phyloP scores from a whole-genome alignment of 768 basidiomycete species.

The Artomyces pyxidatus region DNA sequence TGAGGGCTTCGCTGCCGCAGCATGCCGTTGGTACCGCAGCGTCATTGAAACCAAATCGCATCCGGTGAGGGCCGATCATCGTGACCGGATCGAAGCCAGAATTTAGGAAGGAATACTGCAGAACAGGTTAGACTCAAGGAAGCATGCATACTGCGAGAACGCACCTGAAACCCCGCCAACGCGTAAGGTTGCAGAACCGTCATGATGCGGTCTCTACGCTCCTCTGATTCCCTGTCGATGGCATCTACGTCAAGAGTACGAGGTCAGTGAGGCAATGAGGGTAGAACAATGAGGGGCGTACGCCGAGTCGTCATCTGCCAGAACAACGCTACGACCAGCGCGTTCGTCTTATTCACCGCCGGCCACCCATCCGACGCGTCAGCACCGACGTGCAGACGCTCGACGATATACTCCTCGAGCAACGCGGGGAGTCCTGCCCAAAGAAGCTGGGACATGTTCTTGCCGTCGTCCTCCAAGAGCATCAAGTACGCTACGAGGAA shows the following conservation, averaged over 20 bases:
- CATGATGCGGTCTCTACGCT: constrained; percentile 6
- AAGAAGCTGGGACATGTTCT: constrained; percentile 7
- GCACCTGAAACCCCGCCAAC: constrained; percentile 13
- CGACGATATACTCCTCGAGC: constrained; percentile 4
- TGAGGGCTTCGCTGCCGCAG: constrained; percentile 1
- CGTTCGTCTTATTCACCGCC: constrained; percentile 5
- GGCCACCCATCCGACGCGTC: constrained; percentile 10
- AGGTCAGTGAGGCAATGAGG: not conserved
- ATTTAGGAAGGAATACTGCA: constrained; percentile 12
- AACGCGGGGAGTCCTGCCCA: constrained; percentile 5
- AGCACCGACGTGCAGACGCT: constrained; percentile 3
- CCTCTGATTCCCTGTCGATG: constrained; percentile 9
- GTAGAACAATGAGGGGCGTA: not conserved
- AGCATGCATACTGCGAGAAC: not conserved
- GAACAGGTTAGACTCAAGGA: not conserved
- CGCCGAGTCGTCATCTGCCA: constrained; percentile 14
- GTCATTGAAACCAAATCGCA: no score
- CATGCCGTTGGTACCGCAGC: not conserved
- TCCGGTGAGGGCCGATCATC: not conserved
- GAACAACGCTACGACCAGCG: constrained; percentile 14
- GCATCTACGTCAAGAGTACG: constrained; percentile 2
- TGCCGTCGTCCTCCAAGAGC: constrained; percentile 12
- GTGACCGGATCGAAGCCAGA: constrained; percentile 7
- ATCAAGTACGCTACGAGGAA: constrained; percentile 12
- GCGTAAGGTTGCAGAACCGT: constrained; percentile 6